Evolutionary conservation across 2,329 filamentous ascomycete species (phyloP).

Genomic region (Aspergillus nomiae): DNA sequence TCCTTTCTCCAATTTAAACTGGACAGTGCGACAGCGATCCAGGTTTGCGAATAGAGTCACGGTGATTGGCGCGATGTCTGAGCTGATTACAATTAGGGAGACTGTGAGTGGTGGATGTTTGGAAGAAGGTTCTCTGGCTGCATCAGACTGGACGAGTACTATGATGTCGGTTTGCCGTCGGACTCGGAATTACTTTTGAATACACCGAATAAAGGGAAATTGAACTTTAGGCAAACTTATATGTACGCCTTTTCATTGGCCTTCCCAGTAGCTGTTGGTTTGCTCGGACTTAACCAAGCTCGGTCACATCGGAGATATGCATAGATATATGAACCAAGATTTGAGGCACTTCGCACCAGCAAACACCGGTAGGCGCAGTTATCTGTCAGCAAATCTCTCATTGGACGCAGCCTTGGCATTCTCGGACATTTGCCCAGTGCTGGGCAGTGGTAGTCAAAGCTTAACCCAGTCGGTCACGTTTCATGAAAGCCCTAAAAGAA

Average conservation of each 20-base stretch:
- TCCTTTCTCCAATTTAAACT: background rate
- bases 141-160: background rate
- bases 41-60: background rate
- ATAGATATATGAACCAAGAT: no score
- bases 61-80: conserved; percentile 6
- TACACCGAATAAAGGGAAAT: background rate
- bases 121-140: background rate
- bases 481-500: background rate
- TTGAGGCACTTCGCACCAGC: no score
- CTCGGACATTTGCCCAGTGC: background rate
- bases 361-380: background rate
- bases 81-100: conserved; percentile 8
- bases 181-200: background rate
- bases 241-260: background rate
- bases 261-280: background rate
- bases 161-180: background rate
- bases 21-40: background rate
- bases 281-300: background rate
- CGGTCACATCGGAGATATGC: background rate
- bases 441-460: background rate
- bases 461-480: background rate
- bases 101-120: conserved; percentile 1
- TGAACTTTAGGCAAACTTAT: background rate
- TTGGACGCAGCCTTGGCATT: background rate
- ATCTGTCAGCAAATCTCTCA: background rate